Base-by-base conservation (phyloP, 176 grass and related monocot genomes). In the Zoysia japonica region DNA sequence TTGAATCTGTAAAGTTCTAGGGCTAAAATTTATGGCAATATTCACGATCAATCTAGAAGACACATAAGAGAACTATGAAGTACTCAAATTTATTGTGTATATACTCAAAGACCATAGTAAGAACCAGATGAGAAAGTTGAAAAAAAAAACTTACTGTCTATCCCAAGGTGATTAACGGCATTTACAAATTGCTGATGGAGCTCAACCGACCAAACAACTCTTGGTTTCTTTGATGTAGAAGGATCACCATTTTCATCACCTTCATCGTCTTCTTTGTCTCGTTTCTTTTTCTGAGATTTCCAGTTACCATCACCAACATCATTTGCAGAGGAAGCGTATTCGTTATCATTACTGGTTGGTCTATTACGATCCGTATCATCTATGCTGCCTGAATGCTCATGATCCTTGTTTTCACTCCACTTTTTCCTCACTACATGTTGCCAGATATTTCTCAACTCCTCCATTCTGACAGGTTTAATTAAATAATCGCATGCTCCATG, bases 121-220 rank as follows among this genome's bases (percentile, higher is more conserved):
- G 28, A 28, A 28, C 28, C 28, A 81, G 1, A 81, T 60, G 63
- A 64, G 50, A 17, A 70, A 71, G 59, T 45, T 28, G 28, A 28
- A 70, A 67, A 47, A 66, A 77, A 77, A 78, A 71, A 47, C 89
- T 79, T 89, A 99, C 96, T 99, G 85, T 99, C 96, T 61, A 99
- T 91, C 61, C 96, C 96, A 46, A 99, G 92, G 66, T 96, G 96
- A 75, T 91, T 96, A 57, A 99, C 96, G 17, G 96, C 96, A 86
- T 99, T 93, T 59, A 96, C 96, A 84, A 99, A 99, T 65, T 99
- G 96, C 71, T 99, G 92, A 93, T 99, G 96, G 49, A 99, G 88
- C 68, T 99, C 96, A 20, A 99, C 92, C 44, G 96, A 93, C 96
- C 96, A 99, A 75, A 99, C 96, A 48, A 99, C 96, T 81, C 96